Base-by-base conservation (phyloP, 192 early-diverging fungal species). In the Oehlia diaphana region DNA sequence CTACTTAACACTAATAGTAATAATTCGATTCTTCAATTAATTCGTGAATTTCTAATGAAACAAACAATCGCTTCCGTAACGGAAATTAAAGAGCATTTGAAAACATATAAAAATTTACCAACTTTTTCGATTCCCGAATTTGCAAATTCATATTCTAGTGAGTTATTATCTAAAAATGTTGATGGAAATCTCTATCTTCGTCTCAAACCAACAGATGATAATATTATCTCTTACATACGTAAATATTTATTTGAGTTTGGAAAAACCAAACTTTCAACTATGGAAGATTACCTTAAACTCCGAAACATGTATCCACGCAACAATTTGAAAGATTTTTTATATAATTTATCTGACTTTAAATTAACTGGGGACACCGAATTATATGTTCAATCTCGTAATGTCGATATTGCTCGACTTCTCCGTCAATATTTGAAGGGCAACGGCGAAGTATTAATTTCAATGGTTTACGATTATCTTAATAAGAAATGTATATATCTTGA, bases 141-240 rank as follows among this genome's bases (percentile, higher is more conserved):
- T 58, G 16, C 16, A 6, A 6, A 58, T 58, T 58, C 53, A 58
- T 6, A 58, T 21, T 21, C 16, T 19, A 21, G 2, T 19, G 67
- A 69, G 1, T 14, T 69, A 9, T 35, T 28, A n/a, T 37, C 28
- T 6, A 69, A 19, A 21, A 26, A n/a, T 10, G 6, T 69, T 37
- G 26, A 39, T 2, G 23, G 37, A 8, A n/a, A 69, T 21, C 28
- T 28, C 14, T 37, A 37, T 14, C 5, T 69, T 69, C 28, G 67
- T 37, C 67, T 69, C 67, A 69, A 39, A 21, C 28, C 67, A n/a
- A 69, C 67, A 9, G 67, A 69, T 69, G 67, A 13, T 31, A 69
- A 69, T 28, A 69, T 39, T 21, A 19, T 69, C 14, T 37, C 37
- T 14, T 69, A 69, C 12, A 33, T 69, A 31, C 28, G 37, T 19